These are phyloP conservation scores for Venturia nashicola DNA, from an alignment of 2,329 filamentous ascomycete genomes.

Conservation along the genomic window DNA sequence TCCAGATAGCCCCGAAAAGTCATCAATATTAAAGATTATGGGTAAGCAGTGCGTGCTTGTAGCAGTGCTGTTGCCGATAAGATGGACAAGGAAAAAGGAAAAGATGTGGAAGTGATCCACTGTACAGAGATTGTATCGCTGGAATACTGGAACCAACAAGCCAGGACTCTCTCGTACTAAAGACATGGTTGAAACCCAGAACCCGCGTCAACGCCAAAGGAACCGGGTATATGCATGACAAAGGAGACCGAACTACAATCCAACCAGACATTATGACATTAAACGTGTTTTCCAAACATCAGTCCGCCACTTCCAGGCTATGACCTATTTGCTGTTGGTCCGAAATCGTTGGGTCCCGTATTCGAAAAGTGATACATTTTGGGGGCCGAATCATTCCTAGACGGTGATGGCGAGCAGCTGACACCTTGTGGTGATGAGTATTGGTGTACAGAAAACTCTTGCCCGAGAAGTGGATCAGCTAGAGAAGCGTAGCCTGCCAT, in stretches of 20 bases:
- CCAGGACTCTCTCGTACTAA: background rate
- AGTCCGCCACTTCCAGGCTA: background rate
- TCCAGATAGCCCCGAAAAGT: background rate
- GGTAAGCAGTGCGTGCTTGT: background rate
- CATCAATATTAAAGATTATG: conserved; percentile 2
- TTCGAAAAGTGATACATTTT: conserved; percentile 7
- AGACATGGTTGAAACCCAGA: background rate
- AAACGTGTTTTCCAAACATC: background rate
- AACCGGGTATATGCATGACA: background rate
- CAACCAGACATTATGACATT: background rate
- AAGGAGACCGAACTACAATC: background rate
- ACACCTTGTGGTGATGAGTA: conserved; percentile 28
- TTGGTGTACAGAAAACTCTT: conserved; percentile 33
- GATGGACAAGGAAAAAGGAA: background rate
- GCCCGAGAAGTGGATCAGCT: conserved; percentile 18
- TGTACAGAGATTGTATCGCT: background rate
- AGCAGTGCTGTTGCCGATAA: background rate
- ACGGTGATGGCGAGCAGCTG: background rate
- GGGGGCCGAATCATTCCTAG: background rate
- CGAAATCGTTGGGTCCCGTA: conserved; percentile 7
- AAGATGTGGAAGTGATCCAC: background rate
- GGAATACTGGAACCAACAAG: background rate
- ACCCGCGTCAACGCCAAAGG: background rate
- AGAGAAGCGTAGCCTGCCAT: conserved; percentile 12
- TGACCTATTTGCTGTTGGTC: background rate